Evolutionary conservation across 2,329 filamentous ascomycete species (phyloP).

Genomic region (Fusarium verticillioides): DNA sequence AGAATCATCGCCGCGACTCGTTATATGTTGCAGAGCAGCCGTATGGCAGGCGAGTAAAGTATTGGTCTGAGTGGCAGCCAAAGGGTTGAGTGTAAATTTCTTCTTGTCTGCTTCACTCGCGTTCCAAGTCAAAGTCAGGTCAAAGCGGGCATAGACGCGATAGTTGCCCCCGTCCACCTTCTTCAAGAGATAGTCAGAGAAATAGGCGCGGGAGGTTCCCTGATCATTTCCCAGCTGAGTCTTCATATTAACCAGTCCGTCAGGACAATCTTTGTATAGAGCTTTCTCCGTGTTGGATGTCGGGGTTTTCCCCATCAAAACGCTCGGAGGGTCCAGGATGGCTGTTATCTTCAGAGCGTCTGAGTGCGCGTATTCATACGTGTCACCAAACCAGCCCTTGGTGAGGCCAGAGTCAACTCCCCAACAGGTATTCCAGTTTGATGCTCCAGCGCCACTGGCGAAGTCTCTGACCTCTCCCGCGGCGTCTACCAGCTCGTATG

Average conservation of each 20-base stretch:
- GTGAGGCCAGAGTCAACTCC: neutral
- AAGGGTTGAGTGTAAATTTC: neutral
- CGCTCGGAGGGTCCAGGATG: neutral
- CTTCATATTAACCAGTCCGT: neutral
- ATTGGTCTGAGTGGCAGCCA: neutral
- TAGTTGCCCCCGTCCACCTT: neutral
- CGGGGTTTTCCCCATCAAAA: neutral
- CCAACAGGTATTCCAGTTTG: neutral
- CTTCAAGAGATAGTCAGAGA: neutral
- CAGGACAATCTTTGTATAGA: neutral
- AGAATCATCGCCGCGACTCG: neutral
- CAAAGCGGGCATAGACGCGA: neutral
- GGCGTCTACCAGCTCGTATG: neutral
- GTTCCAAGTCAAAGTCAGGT: neutral
- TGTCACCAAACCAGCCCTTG: neutral
- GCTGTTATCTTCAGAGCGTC: neutral
- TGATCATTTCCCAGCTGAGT: neutral
- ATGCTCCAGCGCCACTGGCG: neutral
- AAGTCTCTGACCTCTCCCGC: neutral
- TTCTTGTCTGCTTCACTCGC: neutral
- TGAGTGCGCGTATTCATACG: neutral
- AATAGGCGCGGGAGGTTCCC: neutral
- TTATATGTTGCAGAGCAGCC: neutral
- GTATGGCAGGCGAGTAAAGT: neutral
- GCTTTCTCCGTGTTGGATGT: accelerated